Conservation (phyloP, 257 asterid species). For the Coffea canephora region DNA sequence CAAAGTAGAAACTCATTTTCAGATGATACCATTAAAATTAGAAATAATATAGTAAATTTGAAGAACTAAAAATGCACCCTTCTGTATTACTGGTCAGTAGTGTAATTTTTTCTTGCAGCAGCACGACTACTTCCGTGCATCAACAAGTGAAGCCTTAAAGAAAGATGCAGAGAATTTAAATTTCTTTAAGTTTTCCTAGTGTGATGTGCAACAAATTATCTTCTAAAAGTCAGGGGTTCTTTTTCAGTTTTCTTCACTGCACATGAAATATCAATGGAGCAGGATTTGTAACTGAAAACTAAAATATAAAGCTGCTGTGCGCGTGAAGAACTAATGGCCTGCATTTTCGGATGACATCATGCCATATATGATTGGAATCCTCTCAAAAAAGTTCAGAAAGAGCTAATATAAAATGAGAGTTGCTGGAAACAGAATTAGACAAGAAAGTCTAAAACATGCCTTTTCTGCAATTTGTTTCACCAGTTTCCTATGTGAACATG, state of each 20-base stretch:
- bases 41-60: background rate
- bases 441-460: too few relatives aligned
- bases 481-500: too few relatives aligned
- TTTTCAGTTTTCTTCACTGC: background rate
- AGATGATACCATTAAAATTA: background rate
- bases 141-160: background rate
- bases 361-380: background rate
- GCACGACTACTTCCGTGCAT: background rate
- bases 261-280: background rate
- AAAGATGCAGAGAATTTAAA: background rate
- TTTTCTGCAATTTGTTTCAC: too few relatives aligned
- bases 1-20: conserved; percentile 1
- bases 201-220: background rate
- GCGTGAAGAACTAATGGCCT: too few relatives aligned
- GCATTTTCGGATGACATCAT: background rate
- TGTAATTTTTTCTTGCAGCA: background rate
- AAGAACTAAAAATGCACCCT: background rate
- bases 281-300: background rate
- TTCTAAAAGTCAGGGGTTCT: background rate
- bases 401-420: background rate
- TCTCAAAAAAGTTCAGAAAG: background rate
- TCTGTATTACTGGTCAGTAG: background rate
- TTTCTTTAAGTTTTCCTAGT: background rate
- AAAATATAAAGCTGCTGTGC: background rate
- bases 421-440: too few relatives aligned